Conservation (phyloP, 208 protist genomes). For the Leishmania tropica region DNA sequence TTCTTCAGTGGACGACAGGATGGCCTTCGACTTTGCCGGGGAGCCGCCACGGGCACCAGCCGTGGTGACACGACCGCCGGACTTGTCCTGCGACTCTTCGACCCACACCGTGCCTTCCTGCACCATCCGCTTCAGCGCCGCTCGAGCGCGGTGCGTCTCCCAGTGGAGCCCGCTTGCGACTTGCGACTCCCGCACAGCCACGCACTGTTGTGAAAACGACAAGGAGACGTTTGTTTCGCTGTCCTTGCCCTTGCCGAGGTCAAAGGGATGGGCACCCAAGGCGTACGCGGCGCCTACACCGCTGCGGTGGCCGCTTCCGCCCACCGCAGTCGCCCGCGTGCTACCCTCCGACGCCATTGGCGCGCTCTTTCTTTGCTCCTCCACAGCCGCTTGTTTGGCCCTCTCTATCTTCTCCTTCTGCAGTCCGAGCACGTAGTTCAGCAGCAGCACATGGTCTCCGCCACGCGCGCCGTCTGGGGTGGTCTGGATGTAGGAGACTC, state of each 20-base stretch:
- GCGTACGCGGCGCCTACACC: constrained; percentile 55
- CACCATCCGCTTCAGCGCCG: constrained; percentile 67
- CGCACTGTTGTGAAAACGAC: constrained; percentile 47
- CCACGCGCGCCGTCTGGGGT: constrained; percentile 65
- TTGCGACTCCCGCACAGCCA: constrained; percentile 53
- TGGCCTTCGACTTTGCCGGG: constrained; percentile 2
- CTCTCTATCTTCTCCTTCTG: constrained; percentile 50
- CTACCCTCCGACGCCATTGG: not conserved
- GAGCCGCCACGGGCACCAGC: not conserved
- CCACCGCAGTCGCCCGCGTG: not conserved
- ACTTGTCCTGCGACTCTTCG: constrained; percentile 28
- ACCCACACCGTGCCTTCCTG: constrained; percentile 86
- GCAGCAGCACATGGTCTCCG: constrained; percentile 61
- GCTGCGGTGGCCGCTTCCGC: constrained; percentile 5
- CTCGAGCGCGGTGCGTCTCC: constrained; percentile 63
- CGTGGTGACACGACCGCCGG: not conserved
- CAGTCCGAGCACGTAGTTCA: constrained; percentile 59
- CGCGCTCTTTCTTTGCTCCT: not conserved
- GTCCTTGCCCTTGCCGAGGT: constrained; percentile 9
- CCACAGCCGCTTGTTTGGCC: constrained; percentile 12
- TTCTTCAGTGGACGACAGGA: constrained; percentile 12
- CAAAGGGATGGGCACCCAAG: constrained; percentile 48
- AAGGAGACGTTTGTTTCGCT: constrained; percentile 17
- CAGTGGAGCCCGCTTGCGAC: constrained; percentile 56
- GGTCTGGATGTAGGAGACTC: constrained; percentile 84